Conservation (phyloP, 2,329 filamentous ascomycete species). For the Monosporascus sp. region DNA sequence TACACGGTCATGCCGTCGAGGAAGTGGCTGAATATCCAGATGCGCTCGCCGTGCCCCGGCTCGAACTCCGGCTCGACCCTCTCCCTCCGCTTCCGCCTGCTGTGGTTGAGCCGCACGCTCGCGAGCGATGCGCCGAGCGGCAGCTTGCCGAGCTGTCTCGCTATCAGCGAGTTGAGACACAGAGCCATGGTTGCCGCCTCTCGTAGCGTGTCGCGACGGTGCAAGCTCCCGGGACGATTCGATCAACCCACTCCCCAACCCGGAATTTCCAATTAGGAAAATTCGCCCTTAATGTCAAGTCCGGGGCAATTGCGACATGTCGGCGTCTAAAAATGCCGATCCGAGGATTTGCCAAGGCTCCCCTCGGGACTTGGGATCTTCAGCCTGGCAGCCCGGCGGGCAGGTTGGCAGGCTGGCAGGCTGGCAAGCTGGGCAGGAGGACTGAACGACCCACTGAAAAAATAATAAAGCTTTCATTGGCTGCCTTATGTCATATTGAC, state of each 20-base stretch:
- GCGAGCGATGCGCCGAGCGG: constrained; percentile 35
- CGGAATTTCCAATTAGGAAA: neutral
- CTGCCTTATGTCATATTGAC: neutral
- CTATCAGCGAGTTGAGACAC: constrained; percentile 30
- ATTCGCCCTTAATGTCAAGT: neutral
- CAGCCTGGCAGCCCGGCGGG: no score
- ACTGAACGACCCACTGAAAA: neutral
- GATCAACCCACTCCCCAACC: neutral
- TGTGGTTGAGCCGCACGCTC: constrained; percentile 36
- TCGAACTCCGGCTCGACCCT: constrained; percentile 15
- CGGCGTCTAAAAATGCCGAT: neutral
- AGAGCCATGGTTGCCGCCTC: constrained; percentile 24
- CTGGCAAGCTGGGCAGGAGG: neutral
- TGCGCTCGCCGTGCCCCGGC: constrained; percentile 49
- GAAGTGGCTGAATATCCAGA: constrained; percentile 51
- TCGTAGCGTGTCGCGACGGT: neutral
- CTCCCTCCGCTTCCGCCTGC: constrained; percentile 13
- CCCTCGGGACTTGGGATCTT: no score
- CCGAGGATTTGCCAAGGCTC: neutral
- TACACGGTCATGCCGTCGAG: constrained; percentile 48
- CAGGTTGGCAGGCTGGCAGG: no score
- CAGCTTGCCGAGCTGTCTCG: constrained; percentile 36
- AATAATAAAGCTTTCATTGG: neutral
- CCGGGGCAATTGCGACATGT: neutral
- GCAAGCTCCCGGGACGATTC: neutral